Base-by-base conservation (phyloP, 108 stramenopile species). In the Cyclotella baltica region DNA sequence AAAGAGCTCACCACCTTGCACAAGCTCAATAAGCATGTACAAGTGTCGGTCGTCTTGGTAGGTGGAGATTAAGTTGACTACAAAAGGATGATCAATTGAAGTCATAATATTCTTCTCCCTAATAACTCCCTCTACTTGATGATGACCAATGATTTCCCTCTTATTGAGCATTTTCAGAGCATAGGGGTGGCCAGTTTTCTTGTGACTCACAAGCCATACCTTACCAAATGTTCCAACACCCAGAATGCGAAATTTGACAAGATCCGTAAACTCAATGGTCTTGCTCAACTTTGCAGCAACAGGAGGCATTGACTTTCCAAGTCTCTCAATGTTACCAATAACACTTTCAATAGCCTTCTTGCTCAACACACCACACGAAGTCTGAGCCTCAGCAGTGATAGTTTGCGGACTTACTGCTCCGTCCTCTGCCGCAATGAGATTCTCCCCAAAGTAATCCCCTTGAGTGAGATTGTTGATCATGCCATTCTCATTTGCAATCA, bases 151-250 rank as follows among this genome's bases (percentile, higher is more conserved):
- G 87, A 98, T 97, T 74, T 98, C 95, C 33, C 96, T 86, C 85
- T 98, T 98, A 62, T 80, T 88, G 76, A 95, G 71, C 83, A 95
- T 92, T 63, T 98, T 98, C 52, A 98, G 86, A 34, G 97, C 97
- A 51, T 95, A 98, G 9, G 92, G 88, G 20, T 53, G 75, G 18
- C 90, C 85, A 4, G 89, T 85, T 64, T 81, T 85, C 77, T 89
- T 94, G 86, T 98, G 95, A 80, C 94, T 95, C 0, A 98, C 98
- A 27, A 99, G 90, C 97, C 96, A 97, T 3, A 99, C 99, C 63
- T 97, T 96, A 19, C 99, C 99, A 75, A 99, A 99, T 0, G 98
- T 98, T 18, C 99, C 99, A 20, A 97, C 97, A 62, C 99, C 99
- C n/a, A 99, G 76, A 70, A 96, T 97, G 61, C 93, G 80, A 73